phyloP scores from a whole-genome alignment of 2,329 filamentous ascomycete genomes.

The Trichothecium sympodiale region DNA sequence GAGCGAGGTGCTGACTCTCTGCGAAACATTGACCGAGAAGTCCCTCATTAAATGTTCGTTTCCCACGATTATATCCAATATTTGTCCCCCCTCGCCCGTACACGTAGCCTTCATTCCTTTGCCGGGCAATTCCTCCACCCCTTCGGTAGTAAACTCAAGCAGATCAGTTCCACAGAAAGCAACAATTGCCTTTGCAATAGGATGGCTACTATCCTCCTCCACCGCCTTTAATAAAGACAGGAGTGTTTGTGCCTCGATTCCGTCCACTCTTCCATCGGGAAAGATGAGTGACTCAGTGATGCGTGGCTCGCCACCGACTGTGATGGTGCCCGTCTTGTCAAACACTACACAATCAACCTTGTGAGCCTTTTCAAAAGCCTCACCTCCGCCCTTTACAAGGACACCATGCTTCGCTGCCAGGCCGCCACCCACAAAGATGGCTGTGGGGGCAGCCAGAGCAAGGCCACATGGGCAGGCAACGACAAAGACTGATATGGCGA shows the following conservation, averaged over 20 bases:
- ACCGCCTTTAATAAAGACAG: slow-evolving; percentile 47
- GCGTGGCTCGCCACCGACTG: slow-evolving; percentile 58
- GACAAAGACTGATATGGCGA: slow-evolving; percentile 78
- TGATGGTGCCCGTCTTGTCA: slow-evolving; percentile 81
- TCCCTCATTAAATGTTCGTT: slow-evolving; percentile 60
- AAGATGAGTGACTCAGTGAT: slow-evolving; percentile 46
- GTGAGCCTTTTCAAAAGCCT: slow-evolving; percentile 78
- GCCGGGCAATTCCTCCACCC: slow-evolving; percentile 57
- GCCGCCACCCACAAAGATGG: slow-evolving; percentile 73
- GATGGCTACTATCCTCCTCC: slow-evolving; percentile 65
- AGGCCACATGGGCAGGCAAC: slow-evolving; percentile 79
- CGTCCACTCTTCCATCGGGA: slow-evolving; percentile 13
- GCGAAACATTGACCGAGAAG: slow-evolving; percentile 27
- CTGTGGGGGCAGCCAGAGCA: slow-evolving; percentile 75
- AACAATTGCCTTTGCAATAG: slow-evolving; percentile 60
- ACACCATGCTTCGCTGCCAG: slow-evolving; percentile 72
- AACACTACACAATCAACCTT: slow-evolving; percentile 70
- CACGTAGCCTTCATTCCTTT: slow-evolving; percentile 56
- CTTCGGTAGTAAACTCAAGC: slow-evolving; percentile 12
- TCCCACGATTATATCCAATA: slow-evolving; percentile 51
- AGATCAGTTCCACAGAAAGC: slow-evolving; percentile 39
- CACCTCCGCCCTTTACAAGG: slow-evolving; percentile 72
- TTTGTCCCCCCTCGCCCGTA: slow-evolving; percentile 16
- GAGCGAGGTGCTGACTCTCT: slow-evolving; percentile 23
- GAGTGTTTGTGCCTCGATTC: slow-evolving; percentile 19